Base-by-base conservation (phyloP, 257 asterid species). In the Rauvolfia tetraphylla region DNA sequence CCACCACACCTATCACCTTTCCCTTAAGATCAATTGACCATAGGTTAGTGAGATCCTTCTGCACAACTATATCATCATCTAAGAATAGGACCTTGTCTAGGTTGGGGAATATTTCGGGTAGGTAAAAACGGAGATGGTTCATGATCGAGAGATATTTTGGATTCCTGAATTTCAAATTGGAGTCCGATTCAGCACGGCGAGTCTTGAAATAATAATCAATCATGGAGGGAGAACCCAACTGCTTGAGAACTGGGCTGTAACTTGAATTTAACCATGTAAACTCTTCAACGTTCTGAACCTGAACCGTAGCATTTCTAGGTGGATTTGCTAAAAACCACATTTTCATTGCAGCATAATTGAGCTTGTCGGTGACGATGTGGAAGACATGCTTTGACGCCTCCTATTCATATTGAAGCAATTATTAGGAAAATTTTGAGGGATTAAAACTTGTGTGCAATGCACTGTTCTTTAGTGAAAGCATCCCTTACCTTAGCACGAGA, bases 301-400 rank as follows among this genome's bases (percentile, higher is more conserved):
- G 86, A 38, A 95, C 81, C 49, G 93, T 81, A 66, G 95, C 98
- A 82, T 83, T 71, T 27, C 87, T 83, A 0, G 98, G 96, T 49
- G 90, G 95, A 80, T 94, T 94, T 9, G 92, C 91, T 85, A 94
- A 74, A 81, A 94, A 94, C 98, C 98, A 94, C 98, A 94, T 94
- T 74, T 75, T 89, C 98, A 94, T 94, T 65, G 98, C 93, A 76
- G 97, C 98, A 57, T 82, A 92, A 73, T 94, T 94, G 71, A 92
- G 95, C 91, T 87, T 88, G 76, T 94, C 97, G 7, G 98, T 92
- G 61, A 93, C 98, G 8, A 93, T 78, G 79, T 93, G 98, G 88
- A 93, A 93, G 62, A 93, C 97, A 36, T 93, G 97, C 75, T 81
- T 85, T 49, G 89, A 85, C 46, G 96, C 83, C 74, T 92, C 89